These are phyloP conservation scores for Daldinia caldariorum DNA, from an alignment of 495 filamentous ascomycete species.

Conservation along the genomic window DNA sequence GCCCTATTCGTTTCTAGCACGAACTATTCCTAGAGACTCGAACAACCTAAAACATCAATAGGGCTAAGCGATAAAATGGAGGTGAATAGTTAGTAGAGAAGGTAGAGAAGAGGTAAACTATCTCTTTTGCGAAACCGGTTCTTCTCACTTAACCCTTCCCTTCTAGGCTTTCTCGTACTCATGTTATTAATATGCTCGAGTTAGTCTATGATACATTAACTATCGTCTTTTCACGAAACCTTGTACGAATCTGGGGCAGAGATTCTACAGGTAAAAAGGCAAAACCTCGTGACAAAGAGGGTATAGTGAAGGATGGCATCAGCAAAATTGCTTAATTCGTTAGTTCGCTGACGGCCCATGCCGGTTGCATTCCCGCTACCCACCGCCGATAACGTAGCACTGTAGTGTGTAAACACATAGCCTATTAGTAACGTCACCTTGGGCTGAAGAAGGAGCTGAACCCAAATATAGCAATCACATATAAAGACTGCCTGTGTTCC, in stretches of 20 bases:
- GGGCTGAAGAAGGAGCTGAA: conserved; percentile 22
- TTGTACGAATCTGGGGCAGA: background rate
- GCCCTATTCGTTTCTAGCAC: background rate
- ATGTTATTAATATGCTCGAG: conserved; percentile 6
- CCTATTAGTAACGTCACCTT: conserved; percentile 23
- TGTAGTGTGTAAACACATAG: conserved; percentile 26
- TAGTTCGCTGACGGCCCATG: background rate
- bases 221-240: conserved; percentile 1
- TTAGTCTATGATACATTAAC: background rate
- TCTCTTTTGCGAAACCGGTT: conserved; percentile 12
- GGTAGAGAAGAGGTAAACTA: too few species aligned
- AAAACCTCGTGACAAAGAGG: conserved; percentile 3
- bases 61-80: conserved; percentile 27
- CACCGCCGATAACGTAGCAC: background rate
- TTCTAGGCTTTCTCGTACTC: conserved; percentile 26
- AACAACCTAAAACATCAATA: background rate
- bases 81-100: conserved; percentile 3
- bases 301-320: conserved; percentile 14
- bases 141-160: conserved; percentile 5
- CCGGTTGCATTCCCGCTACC: background rate
- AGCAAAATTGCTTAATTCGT: background rate
- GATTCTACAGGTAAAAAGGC: conserved; percentile 3
- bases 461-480: conserved; percentile 17
- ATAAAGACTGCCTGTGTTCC: background rate
- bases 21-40: background rate